A percentile compares a stretch with the other conserved stretches of the same genome.
These are phyloP conservation scores for Ambrosiella beaveri DNA, from an alignment of 2,329 filamentous ascomycete genomes.

Conservation along the genomic window DNA sequence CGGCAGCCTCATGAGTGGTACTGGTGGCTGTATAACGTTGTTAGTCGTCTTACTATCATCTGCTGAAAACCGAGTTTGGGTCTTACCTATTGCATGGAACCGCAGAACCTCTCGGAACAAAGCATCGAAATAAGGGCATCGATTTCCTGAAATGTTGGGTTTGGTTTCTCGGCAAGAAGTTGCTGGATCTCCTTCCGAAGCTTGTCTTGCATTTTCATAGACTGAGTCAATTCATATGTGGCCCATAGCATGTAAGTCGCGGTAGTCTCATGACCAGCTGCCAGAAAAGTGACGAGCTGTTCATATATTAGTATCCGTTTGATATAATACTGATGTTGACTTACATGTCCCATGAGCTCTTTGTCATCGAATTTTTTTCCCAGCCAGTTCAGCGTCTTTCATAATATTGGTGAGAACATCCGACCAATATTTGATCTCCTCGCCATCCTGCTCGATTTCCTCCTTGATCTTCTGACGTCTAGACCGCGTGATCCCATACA, in stretches of 20 bases:
- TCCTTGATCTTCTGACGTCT: constrained; percentile 6
- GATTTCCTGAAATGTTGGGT: constrained; percentile 15
- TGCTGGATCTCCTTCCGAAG: constrained; percentile 23
- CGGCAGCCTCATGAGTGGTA: constrained; percentile 18
- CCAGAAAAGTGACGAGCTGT: constrained; percentile 27
- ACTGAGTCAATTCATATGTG: constrained; percentile 22
- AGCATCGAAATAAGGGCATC: constrained; percentile 23
- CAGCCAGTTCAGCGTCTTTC: constrained; percentile 17
- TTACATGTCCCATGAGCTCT: constrained; percentile 15
- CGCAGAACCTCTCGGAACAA: constrained; percentile 28
- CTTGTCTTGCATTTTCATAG: constrained; percentile 22
- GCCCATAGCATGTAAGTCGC: constrained; percentile 26
- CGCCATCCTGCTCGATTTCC: constrained; percentile 7
- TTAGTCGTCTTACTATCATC: constrained; percentile 4
- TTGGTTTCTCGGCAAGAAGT: constrained; percentile 12
- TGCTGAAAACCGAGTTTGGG: not conserved
- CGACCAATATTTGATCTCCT: constrained; percentile 13
- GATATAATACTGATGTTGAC: not conserved
- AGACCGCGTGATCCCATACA: constrained; percentile 15
- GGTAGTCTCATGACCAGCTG: constrained; percentile 29
- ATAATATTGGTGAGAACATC: constrained; percentile 22
- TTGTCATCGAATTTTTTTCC: constrained; percentile 16
- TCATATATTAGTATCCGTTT: constrained; percentile 19
- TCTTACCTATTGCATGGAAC: constrained; percentile 21
- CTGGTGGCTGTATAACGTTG: constrained; percentile 17